Evolutionary conservation across 768 basidiomycete species (phyloP).

Genomic region (Strobilomyces echinocephalus): DNA sequence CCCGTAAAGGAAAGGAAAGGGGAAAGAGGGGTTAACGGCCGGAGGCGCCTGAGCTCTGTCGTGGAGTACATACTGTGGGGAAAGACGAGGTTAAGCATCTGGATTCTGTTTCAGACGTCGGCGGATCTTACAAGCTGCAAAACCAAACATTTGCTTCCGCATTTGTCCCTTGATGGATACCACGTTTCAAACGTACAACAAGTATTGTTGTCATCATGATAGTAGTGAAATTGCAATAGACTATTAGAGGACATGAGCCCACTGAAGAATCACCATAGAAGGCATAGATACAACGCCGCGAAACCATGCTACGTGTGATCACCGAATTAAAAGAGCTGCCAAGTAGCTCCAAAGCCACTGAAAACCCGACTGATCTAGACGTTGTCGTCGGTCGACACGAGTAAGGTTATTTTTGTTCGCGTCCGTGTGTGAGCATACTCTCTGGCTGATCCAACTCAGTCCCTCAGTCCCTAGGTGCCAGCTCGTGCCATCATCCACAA

Average conservation of each 20-base stretch:
- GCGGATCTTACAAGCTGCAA: not conserved
- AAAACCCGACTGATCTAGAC: constrained; percentile 6
- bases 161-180: not conserved
- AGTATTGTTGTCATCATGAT: too few species aligned
- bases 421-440: constrained; percentile 7
- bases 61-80: not conserved
- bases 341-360: not conserved
- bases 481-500: constrained; percentile 68
- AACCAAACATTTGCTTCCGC: not conserved
- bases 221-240: not conserved
- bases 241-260: not conserved
- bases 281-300: not conserved
- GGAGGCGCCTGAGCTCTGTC: not conserved
- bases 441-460: constrained; percentile 38
- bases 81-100: not conserved
- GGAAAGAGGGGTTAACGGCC: not conserved
- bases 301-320: not conserved
- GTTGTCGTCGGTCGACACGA: constrained; percentile 5
- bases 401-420: constrained; percentile 9
- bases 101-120: not conserved
- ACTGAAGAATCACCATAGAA: constrained; percentile 9
- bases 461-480: constrained; percentile 56
- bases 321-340: not conserved
- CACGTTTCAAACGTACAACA: too few species aligned
- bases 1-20: not conserved